Conservation (phyloP, 768 basidiomycete species). For the Termitomyces sp. region DNA sequence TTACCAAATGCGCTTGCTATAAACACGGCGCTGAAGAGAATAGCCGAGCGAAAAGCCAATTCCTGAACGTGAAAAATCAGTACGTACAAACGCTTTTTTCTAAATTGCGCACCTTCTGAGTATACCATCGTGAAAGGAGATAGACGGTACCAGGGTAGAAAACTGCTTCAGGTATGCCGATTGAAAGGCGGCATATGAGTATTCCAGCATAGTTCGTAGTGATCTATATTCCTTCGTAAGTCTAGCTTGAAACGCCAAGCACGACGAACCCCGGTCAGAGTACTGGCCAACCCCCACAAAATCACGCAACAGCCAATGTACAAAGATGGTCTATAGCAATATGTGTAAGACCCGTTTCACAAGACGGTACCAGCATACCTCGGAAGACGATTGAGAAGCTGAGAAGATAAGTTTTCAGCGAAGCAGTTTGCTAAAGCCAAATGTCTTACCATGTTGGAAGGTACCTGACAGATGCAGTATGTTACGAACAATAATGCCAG, state of each 20-base stretch:
- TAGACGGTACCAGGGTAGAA: slow-evolving; percentile 57
- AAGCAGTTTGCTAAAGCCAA: neutral
- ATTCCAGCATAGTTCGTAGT: slow-evolving; percentile 51
- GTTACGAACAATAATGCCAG: slow-evolving; percentile 51
- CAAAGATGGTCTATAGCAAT: slow-evolving; percentile 45
- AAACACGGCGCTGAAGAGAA: slow-evolving; percentile 53
- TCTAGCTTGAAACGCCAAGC: neutral
- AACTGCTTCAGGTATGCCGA: slow-evolving; percentile 62
- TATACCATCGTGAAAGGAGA: slow-evolving; percentile 51
- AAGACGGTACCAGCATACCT: slow-evolving; percentile 26
- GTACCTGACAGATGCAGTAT: slow-evolving; percentile 59
- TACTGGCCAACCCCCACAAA: slow-evolving; percentile 58
- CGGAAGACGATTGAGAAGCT: slow-evolving; percentile 54
- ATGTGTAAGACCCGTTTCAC: neutral
- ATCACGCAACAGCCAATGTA: slow-evolving; percentile 59
- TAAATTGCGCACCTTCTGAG: slow-evolving; percentile 37
- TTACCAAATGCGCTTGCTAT: slow-evolving; percentile 65
- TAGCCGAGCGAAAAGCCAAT: slow-evolving; percentile 56
- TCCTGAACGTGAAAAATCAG: slow-evolving; percentile 32
- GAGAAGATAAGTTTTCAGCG: neutral
- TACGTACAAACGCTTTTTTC: no score
- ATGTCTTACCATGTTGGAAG: slow-evolving; percentile 52
- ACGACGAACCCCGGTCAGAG: slow-evolving; percentile 50
- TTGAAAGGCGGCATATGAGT: slow-evolving; percentile 52
- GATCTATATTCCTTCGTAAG: slow-evolving; percentile 26